phyloP scores from a whole-genome alignment of 2,329 filamentous ascomycete genomes.

The Beauveria caledonica region DNA sequence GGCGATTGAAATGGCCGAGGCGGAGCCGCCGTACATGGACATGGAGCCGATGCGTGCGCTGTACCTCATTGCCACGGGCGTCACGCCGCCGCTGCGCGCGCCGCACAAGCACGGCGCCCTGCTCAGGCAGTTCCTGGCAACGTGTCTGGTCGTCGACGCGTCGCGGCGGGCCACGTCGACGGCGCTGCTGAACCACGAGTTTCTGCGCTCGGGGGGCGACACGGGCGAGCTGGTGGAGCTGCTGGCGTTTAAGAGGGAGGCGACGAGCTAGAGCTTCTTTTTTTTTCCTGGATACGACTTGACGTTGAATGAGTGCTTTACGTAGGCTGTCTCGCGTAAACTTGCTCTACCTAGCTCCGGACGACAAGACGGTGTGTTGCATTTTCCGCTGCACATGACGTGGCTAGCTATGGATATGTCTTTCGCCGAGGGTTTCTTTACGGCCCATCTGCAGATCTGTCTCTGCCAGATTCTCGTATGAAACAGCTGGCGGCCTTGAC shows the following conservation, averaged over 20 bases:
- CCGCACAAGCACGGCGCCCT: conserved; percentile 96
- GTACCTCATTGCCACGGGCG: conserved; percentile 95
- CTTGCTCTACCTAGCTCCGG: not conserved
- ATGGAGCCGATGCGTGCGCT: conserved; percentile 95
- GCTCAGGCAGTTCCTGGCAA: conserved; percentile 90
- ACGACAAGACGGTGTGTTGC: not conserved
- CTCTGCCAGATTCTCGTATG: not conserved
- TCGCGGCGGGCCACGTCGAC: conserved; percentile 86
- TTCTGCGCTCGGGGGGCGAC: conserved; percentile 87
- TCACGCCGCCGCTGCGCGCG: conserved; percentile 92
- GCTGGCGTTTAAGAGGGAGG: conserved; percentile 67
- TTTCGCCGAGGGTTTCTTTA: too few species aligned
- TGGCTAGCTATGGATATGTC: too few species aligned
- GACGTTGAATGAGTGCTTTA: too few species aligned
- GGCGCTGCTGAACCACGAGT: conserved; percentile 85
- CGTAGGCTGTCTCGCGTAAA: not conserved
- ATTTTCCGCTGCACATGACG: too few species aligned
- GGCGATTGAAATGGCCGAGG: conserved; percentile 99
- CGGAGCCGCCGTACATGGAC: conserved; percentile 94
- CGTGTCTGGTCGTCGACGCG: conserved; percentile 94
- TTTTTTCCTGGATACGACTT: not conserved
- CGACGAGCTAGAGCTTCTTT: not conserved
- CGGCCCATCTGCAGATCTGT: too few species aligned
- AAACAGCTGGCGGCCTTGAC: not conserved
- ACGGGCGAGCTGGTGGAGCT: conserved; percentile 76